Base-by-base conservation (phyloP, 495 filamentous ascomycete species). In the Podospora pseudocomata region DNA sequence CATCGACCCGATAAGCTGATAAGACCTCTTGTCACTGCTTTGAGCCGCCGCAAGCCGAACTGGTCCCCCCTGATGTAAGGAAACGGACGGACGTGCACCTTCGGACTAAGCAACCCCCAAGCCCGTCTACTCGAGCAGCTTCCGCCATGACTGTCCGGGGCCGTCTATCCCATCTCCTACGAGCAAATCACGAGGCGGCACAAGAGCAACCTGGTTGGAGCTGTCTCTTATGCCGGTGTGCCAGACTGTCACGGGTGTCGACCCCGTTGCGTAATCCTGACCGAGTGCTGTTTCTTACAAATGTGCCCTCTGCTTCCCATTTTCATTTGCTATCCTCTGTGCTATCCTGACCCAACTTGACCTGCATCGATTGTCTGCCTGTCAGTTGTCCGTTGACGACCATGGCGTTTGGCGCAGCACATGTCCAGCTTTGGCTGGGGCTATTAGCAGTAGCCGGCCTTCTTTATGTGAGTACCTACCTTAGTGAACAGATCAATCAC, bases 351-450 rank as follows among this genome's bases (percentile, higher is more conserved):
- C n/a, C n/a, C n/a, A 49, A 49, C 3, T 58, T 58, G 55, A 58
- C 2, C 23, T 58, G 55, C 23, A 58, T 58, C 55, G 5, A 58
- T 1, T 19, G 39, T 16, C 39, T 11, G 39, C 39, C 39, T 49
- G 39, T 49, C 13, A 13, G 39, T 49, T 54, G 49, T 6, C 49
- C 27, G 7, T 7, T 56, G 26, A 23, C 30, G 61, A 71, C 54
- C 23, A 78, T 78, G 73, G 57, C 62, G 5, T 69, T 78, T 67
- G 63, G 60, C 53, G 64, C 71, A 11, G 70, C 70, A 5, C 76
- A 75, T 57, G 65, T 78, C 65, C 70, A 74, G 67, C 67, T 78
- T 11, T 78, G 76, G 76, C 70, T 77, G 27, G 74, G 73, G 20
- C 32, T 69, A 20, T 61, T 72, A 19, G 71, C 44, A 2, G 53